Base-by-base conservation (phyloP, 371 early-diverging fungal genomes). In the Phascolomyces articulosus region DNA sequence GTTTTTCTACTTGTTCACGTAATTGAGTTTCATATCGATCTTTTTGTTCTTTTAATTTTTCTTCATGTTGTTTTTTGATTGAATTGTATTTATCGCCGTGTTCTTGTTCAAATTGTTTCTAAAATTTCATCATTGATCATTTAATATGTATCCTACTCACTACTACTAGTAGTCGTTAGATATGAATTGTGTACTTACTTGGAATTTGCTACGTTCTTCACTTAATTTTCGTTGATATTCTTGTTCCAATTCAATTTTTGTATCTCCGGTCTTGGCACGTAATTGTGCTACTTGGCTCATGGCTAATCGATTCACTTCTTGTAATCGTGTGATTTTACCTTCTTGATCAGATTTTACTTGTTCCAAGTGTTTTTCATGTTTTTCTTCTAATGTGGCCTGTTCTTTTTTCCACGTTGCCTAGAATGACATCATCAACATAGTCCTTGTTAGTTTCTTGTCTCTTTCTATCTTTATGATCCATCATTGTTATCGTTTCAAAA, bases 21-120 rank as follows among this genome's bases (percentile, higher is more conserved):
- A 63, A 41, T 13, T 69, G 49, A 0, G 63, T 51, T 21, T 74
- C 57, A 4, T 72, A 27, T 0, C 58, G 64, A 21, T 65, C 57
- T 4, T 9, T 44, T 1, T 75, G 58, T 3, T 55, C 34, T 21
- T 70, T 66, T 2, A 78, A 48, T 7, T 63, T 67, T 7, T 24
- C 27, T 15, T 54, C 60, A 28, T 73, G 49, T 11, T 63, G 29
- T 7, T 55, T 49, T 28, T 69, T 40, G 13, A 68, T 27, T 29
- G 44, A 24, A 11, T 49, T 3, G n/a, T 60, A 29, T 24, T 38
- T 44, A 15, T 8, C 62, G 15, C 62, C 51, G 28, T 57, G 44
- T 8, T 44, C 58, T 13, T 20, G 40, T 23, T 64, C 69, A 4
- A 69, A 31, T 16, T 41, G 28, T 24, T 44, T 21, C 69, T 69